Base-by-base conservation (phyloP, 129 eudicot species). In the Apium graveolens region DNA sequence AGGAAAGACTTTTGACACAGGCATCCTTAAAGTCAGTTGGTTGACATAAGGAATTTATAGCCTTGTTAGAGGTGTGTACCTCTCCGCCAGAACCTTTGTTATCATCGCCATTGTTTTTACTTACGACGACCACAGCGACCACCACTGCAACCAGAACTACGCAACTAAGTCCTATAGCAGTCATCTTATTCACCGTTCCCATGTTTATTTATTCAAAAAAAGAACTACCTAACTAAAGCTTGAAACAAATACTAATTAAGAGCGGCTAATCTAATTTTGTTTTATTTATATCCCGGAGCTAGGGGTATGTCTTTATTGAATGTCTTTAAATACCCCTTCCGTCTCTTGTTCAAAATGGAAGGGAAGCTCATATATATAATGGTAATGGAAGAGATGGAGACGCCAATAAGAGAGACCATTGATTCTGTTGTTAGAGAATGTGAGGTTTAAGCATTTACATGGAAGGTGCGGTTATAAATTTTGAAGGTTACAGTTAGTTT, bases 1-100 rank as follows among this genome's bases (percentile, higher is more conserved):
- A 9, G 0, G 88, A 49, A 12, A 96, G 87, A 69, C 90, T 88
- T 26, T 80, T 29, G 17, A 71, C 81, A 73, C 99, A 96, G 0
- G 92, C 57, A 12, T 65, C 81, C 62, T 86, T 89, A 78, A 84
- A 96, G 68, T 87, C 90, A 3, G 92, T 89, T 7, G 90, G 88
- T 37, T 89, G 84, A 74, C 97, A 89, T 31, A 93, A 77, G 17
- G 91, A 78, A 16, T 82, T 76, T 0, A 84, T 85, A 0, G 91
- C 90, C 80, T 91, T 94, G 53, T 75, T 80, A 57, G 85, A 68
- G 6, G 92, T 46, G 0, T 77, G 4, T 0, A 88, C 44, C 2
- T 8, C n/a, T 10, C 29, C 16, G 13, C 48, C 51, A 21, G 45
- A 79, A 29, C 44, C 35, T 17, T 77, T 41, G 63, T 21, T 14